Evolutionary conservation across 2,329 filamentous ascomycete genomes (phyloP).

Genomic region (Colletotrichum sojae): DNA sequence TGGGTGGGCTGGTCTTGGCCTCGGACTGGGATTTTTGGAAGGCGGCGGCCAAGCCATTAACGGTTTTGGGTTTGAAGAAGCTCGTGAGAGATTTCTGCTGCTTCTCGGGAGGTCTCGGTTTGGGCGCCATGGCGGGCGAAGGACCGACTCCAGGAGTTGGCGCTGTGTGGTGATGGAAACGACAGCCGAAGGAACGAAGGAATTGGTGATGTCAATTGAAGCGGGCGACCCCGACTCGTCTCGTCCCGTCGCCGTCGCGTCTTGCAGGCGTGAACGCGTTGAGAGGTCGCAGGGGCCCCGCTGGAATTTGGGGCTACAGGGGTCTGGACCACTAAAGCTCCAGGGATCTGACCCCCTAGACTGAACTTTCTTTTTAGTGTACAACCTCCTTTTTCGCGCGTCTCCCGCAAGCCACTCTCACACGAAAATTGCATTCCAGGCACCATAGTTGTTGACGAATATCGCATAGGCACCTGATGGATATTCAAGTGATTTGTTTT

Average conservation of each 20-base stretch:
- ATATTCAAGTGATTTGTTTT: too few relatives aligned
- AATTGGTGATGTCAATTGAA: constrained; percentile 31
- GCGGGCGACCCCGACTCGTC: constrained; percentile 11
- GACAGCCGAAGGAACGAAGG: neutral
- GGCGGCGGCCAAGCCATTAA: constrained; percentile 60
- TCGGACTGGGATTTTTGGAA: constrained; percentile 50
- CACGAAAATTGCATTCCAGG: neutral
- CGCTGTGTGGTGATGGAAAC: constrained; percentile 1
- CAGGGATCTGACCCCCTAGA: constrained; percentile 26
- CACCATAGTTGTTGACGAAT: neutral
- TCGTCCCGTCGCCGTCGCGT: constrained; percentile 38
- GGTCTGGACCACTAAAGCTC: constrained; percentile 15
- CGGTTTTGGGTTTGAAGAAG: constrained; percentile 80
- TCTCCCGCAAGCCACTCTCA: constrained; percentile 6
- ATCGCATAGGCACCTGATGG: too few relatives aligned
- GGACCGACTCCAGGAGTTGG: neutral
- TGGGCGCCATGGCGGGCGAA: constrained; percentile 26
- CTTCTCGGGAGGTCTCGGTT: constrained; percentile 62
- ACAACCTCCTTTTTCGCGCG: constrained; percentile 21
- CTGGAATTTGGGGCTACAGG: constrained; percentile 16
- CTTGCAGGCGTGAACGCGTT: constrained; percentile 34
- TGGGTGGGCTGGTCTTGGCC: constrained; percentile 46
- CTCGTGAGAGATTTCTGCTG: constrained; percentile 88
- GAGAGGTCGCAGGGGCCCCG: constrained; percentile 31
- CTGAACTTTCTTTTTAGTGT: constrained; percentile 40